phyloP scores from a whole-genome alignment of 106 monocot genomes.

The Hemerocallis citrina region DNA sequence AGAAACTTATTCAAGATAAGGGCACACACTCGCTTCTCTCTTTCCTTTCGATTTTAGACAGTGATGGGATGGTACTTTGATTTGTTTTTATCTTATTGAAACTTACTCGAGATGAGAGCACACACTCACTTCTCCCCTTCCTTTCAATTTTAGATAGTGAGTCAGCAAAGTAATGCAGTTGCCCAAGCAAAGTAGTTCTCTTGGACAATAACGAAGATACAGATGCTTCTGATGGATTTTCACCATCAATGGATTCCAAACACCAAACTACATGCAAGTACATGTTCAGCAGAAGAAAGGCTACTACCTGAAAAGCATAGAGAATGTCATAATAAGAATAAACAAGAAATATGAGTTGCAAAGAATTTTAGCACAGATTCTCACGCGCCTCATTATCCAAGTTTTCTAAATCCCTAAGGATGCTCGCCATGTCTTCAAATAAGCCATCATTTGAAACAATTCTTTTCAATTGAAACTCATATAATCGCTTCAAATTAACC shows the following conservation, averaged over 20 bases:
- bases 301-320: conserved; percentile 52
- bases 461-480: conserved; percentile 82
- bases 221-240: conserved; percentile 66
- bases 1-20: no score
- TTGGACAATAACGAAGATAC: conserved; percentile 43
- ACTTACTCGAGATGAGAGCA: conserved; percentile 73
- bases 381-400: conserved; percentile 67
- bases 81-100: neutral
- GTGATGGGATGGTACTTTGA: no score
- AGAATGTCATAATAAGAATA: neutral
- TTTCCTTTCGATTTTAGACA: no score
- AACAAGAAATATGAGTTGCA: neutral
- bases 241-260: conserved; percentile 58
- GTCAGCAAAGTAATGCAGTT: conserved; percentile 42
- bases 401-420: conserved; percentile 50
- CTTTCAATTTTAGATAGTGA: conserved; percentile 30
- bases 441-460: conserved; percentile 53
- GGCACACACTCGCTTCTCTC: no score
- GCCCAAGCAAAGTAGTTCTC: conserved; percentile 53
- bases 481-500: conserved; percentile 83
- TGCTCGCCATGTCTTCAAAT: conserved; percentile 65
- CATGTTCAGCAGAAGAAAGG: conserved; percentile 95
- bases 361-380: neutral
- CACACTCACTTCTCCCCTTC: conserved; percentile 40
- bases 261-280: conserved; percentile 83